phyloP scores from a whole-genome alignment of 345 rosid species.

The Syzygium grande region DNA sequence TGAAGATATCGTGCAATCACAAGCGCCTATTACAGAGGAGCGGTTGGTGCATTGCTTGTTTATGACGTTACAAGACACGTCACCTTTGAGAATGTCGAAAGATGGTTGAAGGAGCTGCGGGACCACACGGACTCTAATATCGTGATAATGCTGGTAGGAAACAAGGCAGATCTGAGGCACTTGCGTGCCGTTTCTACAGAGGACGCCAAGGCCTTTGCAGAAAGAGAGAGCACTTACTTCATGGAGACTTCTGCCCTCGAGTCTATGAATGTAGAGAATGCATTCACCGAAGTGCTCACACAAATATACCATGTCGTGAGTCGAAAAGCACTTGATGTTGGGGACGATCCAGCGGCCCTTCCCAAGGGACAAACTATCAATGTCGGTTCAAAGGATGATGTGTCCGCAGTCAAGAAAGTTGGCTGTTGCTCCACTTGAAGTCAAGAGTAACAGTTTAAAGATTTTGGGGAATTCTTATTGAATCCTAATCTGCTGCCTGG shows the following conservation, averaged over 20 bases:
- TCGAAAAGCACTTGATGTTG: slow-evolving; percentile 56
- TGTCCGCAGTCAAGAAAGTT: slow-evolving; percentile 59
- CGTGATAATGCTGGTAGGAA: slow-evolving; percentile 85
- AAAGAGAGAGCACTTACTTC: slow-evolving; percentile 64
- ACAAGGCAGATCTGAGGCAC: slow-evolving; percentile 82
- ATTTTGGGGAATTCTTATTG: neutral
- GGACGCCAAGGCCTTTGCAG: slow-evolving; percentile 63
- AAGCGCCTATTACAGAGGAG: slow-evolving; percentile 90
- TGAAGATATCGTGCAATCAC: slow-evolving; percentile 84
- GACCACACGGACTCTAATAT: slow-evolving; percentile 79
- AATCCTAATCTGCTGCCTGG: neutral
- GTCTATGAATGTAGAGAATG: slow-evolving; percentile 69
- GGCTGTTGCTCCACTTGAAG: slow-evolving; percentile 56
- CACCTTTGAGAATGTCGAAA: slow-evolving; percentile 78
- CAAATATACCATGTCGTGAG: slow-evolving; percentile 73
- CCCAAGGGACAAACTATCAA: slow-evolving; percentile 67
- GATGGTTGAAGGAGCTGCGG: slow-evolving; percentile 90
- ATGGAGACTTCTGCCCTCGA: slow-evolving; percentile 95
- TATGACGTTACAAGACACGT: slow-evolving; percentile 79
- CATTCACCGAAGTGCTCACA: slow-evolving; percentile 72
- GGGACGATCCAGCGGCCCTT: slow-evolving; percentile 54
- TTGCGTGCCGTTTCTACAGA: slow-evolving; percentile 69
- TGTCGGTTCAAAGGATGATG: slow-evolving; percentile 62
- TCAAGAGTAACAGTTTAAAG: neutral
- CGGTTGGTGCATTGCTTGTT: slow-evolving; percentile 80